Base-by-base conservation (phyloP, 257 asterid genomes). In the Buddleja alternifolia region DNA sequence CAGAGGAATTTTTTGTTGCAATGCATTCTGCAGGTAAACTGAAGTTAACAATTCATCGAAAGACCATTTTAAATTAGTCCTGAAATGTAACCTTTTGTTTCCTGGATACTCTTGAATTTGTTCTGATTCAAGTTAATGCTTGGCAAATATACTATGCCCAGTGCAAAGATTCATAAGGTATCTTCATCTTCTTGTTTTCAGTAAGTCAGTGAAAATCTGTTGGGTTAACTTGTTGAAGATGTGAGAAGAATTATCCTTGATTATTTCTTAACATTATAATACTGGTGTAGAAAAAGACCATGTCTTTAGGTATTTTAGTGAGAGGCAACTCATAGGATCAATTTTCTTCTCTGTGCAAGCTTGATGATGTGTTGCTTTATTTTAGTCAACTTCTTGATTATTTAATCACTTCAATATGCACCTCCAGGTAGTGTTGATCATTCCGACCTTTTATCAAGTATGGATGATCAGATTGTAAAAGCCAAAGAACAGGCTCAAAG, bases 401-500 rank as follows among this genome's bases (percentile, higher is more conserved):
- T 46, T 65, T 10, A 59, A 9, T 53, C 42, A 8, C 56, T 65
- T 46, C 67, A 10, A 61, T 75, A 57, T 54, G 66, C 66, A 56
- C 73, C 46, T 77, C 81, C 83, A 88, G 96, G 90, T 60, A 72
- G 63, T 45, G 14, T 19, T 55, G 81, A 85, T 83, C 90, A 83
- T 67, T 75, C 95, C 71, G 82, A 77, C 46, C 85, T 89, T 67
- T 73, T 89, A 47, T 78, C 88, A 42, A 82, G 88, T 55, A 87
- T 87, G 90, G 95, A 87, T 66, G 89, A 75, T 65, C 87, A 87
- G 72, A 75, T 89, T 62, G 84, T 79, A 46, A 82, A 78, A 72
- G 95, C 92, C 65, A 87, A 82, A 77, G 92, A 85, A 73, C 80
- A 79, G 66, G 92, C 90, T 55, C 85, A 73, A 74, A 89, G 95